A percentile compares a stretch with the other conserved stretches of the same genome.
These are phyloP conservation scores for Suhomyces bolitotheri DNA, from an alignment of 1,139 yeast species.

Conservation along the genomic window DNA sequence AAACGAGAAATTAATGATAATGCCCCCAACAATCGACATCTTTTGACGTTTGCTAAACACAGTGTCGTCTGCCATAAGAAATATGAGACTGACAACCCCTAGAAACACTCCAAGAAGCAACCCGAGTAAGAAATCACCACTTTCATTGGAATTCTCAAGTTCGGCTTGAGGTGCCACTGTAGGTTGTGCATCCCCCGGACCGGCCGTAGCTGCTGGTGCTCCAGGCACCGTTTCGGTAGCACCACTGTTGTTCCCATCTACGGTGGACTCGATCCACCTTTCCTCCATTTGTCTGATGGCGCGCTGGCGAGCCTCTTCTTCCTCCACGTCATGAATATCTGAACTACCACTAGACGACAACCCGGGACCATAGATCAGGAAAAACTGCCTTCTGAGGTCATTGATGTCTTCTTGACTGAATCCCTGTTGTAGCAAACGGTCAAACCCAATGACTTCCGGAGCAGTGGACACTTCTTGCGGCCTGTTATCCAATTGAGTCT, in stretches of 20 bases:
- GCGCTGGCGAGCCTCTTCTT: constrained; percentile 38
- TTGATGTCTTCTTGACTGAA: constrained; percentile 74
- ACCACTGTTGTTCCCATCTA: constrained; percentile 24
- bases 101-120: constrained; percentile 61
- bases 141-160: constrained; percentile 40
- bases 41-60: constrained; percentile 58
- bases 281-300: constrained; percentile 72
- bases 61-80: constrained; percentile 56
- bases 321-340: constrained; percentile 41
- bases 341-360: constrained; percentile 8
- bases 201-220: constrained; percentile 4
- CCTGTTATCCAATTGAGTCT: constrained; percentile 57
- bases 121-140: constrained; percentile 64
- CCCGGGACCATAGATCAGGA: constrained; percentile 55
- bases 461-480: constrained; percentile 52
- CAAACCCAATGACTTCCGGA: constrained; percentile 84
- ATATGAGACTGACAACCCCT: constrained; percentile 61
- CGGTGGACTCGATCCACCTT: constrained; percentile 86
- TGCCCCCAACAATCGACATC: constrained; percentile 64
- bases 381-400: constrained; percentile 73
- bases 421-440: constrained; percentile 78
- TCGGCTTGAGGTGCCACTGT: constrained; percentile 30
- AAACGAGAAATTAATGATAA: constrained; percentile 56
- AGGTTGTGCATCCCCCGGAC: constrained; percentile 11
- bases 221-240: constrained; percentile 1